phyloP scores from a whole-genome alignment of 805 yeast species.

The Candida schatavii region DNA sequence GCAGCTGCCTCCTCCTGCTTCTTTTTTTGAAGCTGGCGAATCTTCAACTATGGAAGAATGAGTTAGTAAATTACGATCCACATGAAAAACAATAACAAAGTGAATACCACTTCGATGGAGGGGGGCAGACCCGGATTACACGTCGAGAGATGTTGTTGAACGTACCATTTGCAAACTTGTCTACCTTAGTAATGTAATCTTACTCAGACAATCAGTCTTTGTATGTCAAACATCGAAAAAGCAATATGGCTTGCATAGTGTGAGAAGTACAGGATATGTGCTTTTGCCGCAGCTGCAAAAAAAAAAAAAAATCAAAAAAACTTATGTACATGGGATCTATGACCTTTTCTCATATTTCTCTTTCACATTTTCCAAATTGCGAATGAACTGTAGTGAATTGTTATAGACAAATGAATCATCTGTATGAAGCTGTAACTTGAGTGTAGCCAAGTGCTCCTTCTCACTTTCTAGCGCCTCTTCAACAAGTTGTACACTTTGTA shows the following conservation, averaged over 20 bases:
- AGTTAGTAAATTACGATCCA: constrained; percentile 2
- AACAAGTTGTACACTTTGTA: not conserved
- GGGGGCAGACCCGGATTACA: too few species aligned
- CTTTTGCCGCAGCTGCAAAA: too few species aligned
- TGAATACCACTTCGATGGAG: too few species aligned
- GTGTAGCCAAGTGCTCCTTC: not conserved
- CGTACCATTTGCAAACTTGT: too few species aligned
- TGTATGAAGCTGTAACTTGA: not conserved
- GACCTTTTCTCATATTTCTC: not conserved
- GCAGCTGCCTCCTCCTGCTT: constrained; percentile 47
- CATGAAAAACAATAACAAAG: too few species aligned
- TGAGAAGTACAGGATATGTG: not conserved
- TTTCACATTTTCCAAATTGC: not conserved
- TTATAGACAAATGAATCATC: not conserved
- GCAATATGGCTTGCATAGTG: not conserved
- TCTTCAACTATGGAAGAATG: constrained; percentile 46
- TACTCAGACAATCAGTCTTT: too few species aligned
- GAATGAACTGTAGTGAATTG: not conserved
- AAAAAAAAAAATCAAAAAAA: not conserved
- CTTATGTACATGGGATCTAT: not conserved
- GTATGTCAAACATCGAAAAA: too few species aligned
- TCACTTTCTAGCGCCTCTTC: not conserved
- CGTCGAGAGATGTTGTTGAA: too few species aligned
- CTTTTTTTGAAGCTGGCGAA: constrained; percentile 57
- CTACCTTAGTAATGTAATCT: too few species aligned